A percentile compares a stretch with the other conserved stretches of the same genome.
Conservation (phyloP, 805 yeast species). For the Candida easanensis region DNA sequence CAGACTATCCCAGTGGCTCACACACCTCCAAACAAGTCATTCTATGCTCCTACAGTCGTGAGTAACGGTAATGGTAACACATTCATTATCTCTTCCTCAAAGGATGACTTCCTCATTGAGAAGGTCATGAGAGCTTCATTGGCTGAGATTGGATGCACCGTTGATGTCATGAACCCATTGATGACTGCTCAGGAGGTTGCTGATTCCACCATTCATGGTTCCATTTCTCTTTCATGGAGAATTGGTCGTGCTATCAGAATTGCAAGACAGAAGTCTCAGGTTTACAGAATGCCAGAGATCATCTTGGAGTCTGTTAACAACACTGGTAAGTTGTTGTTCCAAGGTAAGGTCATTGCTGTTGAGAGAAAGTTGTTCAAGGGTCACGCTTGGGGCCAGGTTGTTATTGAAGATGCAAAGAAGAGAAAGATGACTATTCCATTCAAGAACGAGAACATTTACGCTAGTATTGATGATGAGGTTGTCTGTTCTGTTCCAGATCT, state of each 20-base stretch:
- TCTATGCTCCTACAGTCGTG: conserved; percentile 28
- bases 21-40: conserved; percentile 22
- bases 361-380: conserved; percentile 41
- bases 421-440: conserved; percentile 37
- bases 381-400: conserved; percentile 44
- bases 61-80: conserved; percentile 43
- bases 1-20: conserved; percentile 31
- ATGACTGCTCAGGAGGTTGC: conserved; percentile 31
- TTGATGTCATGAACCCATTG: conserved; percentile 31
- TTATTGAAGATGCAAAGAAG: conserved; percentile 27
- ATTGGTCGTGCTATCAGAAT: conserved; percentile 41
- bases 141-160: conserved; percentile 41
- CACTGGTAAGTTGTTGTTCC: conserved; percentile 34
- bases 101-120: conserved; percentile 34
- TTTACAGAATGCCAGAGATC: conserved; percentile 32
- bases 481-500: conserved; percentile 46
- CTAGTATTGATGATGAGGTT: conserved; percentile 29
- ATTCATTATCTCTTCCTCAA: conserved; percentile 32
- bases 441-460: conserved; percentile 45
- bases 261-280: conserved; percentile 36
- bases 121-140: conserved; percentile 40
- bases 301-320: conserved; percentile 40
- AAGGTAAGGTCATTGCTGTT: conserved; percentile 43
- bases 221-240: conserved; percentile 44
- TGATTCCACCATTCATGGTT: conserved; percentile 28